phyloP scores from a whole-genome alignment of 1,284 basidiomycete species.

The Fomitopsis schrenkii region DNA sequence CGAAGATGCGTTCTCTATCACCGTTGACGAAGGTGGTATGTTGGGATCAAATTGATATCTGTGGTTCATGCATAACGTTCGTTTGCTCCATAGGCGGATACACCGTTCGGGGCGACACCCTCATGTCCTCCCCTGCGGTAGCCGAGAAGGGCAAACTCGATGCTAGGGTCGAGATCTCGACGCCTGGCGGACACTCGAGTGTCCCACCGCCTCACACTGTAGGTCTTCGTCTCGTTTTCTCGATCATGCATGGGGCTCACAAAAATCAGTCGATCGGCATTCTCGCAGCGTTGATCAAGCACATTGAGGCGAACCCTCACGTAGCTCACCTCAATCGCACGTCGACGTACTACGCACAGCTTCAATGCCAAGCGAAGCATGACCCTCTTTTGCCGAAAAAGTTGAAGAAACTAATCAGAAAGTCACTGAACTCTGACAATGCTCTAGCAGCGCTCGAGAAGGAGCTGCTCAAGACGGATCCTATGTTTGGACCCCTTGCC shows the following conservation, averaged over 20 bases:
- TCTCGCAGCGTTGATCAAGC: slow-evolving; percentile 44
- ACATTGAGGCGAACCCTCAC: slow-evolving; percentile 48
- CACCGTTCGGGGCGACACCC: slow-evolving; percentile 28
- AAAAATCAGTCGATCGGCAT: slow-evolving; percentile 48
- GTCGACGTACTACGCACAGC: slow-evolving; percentile 23
- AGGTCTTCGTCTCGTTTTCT: slow-evolving; percentile 8
- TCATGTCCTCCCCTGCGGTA: slow-evolving; percentile 48
- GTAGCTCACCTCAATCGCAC: slow-evolving; percentile 28
- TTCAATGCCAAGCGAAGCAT: slow-evolving; percentile 40
- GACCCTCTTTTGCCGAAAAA: slow-evolving; percentile 36
- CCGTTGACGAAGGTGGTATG: slow-evolving; percentile 49
- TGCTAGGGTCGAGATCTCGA: slow-evolving; percentile 44
- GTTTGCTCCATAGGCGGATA: slow-evolving; percentile 25
- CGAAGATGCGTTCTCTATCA: slow-evolving; percentile 47
- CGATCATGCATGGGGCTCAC: not conserved
- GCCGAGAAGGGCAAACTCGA: slow-evolving; percentile 67
- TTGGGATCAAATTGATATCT: not conserved
- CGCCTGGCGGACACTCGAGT: slow-evolving; percentile 67
- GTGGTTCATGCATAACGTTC: not conserved
- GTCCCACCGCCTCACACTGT: slow-evolving; percentile 56
- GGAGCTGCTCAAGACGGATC: slow-evolving; percentile 27
- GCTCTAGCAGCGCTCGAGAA: slow-evolving; percentile 39
- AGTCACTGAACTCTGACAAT: slow-evolving; percentile 33
- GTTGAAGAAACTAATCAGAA: slow-evolving; percentile 33
- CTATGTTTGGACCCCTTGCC: slow-evolving; percentile 34